These are phyloP conservation scores for Lolium multiflorum DNA, from an alignment of 176 grass and related monocot genomes.

Conservation along the genomic window DNA sequence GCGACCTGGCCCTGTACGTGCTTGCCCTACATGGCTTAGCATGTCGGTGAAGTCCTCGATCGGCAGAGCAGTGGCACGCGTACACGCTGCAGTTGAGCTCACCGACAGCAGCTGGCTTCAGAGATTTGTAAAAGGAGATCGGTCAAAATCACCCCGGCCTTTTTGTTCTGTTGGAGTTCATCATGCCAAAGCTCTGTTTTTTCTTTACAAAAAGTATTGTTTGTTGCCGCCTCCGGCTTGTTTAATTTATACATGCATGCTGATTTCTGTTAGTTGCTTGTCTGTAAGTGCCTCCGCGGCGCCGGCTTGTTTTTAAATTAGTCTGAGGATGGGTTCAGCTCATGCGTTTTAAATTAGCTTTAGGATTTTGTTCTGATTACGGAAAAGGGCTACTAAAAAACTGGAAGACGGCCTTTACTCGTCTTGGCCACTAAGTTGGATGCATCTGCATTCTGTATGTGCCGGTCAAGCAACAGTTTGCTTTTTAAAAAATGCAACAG, in stretches of 20 bases:
- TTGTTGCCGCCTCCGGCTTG: background rate
- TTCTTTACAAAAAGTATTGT: background rate
- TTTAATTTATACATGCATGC: background rate
- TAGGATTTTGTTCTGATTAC: background rate
- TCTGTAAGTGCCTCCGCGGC: background rate
- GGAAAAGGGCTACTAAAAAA: background rate
- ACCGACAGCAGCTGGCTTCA: slow-evolving; percentile 11
- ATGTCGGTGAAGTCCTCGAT: background rate
- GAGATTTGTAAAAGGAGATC: background rate
- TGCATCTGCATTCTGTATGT: background rate
- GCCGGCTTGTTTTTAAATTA: background rate
- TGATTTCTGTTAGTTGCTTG: background rate
- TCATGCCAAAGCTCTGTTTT: background rate
- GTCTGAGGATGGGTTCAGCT: background rate
- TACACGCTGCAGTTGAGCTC: background rate
- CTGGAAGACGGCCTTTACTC: background rate
- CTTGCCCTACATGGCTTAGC: background rate
- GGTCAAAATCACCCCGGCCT: background rate
- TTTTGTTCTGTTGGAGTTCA: background rate
- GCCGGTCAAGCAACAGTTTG: slow-evolving; percentile 20
- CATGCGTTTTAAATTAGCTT: slow-evolving; percentile 16
- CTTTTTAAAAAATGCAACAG: background rate
- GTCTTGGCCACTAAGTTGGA: slow-evolving; percentile 2
- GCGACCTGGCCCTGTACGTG: slow-evolving; percentile 6
- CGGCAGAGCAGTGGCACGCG: background rate